These are phyloP conservation scores for Lasiodiplodia gonubiensis DNA, from an alignment of 2,329 filamentous ascomycete genomes.

Conservation along the genomic window DNA sequence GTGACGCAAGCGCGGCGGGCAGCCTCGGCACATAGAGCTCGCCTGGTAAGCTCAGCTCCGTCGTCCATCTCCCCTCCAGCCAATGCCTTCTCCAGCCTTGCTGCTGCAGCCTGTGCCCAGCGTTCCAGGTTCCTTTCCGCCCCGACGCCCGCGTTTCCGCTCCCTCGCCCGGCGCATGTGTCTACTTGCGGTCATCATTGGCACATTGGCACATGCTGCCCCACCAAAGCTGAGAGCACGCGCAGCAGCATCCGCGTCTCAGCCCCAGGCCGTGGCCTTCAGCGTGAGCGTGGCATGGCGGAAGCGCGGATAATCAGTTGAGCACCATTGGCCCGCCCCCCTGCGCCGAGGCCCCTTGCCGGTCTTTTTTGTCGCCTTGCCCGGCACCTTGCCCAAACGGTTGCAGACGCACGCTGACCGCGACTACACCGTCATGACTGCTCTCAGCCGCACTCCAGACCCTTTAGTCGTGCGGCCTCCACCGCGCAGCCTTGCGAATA, in stretches of 20 bases:
- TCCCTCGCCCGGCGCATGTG: slow-evolving; percentile 4
- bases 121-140: neutral
- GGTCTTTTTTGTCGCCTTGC: slow-evolving; percentile 1
- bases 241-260: neutral
- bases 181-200: neutral
- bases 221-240: slow-evolving; percentile 7
- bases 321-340: slow-evolving; percentile 10
- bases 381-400: slow-evolving; percentile 3
- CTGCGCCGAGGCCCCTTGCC: slow-evolving; percentile 9
- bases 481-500: neutral
- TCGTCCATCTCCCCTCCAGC: neutral
- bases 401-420: neutral
- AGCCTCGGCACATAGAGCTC: slow-evolving; percentile 3
- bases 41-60: slow-evolving; percentile 6
- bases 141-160: neutral
- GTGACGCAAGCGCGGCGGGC: neutral
- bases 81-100: slow-evolving; percentile 6
- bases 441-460: slow-evolving; percentile 13
- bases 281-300: neutral
- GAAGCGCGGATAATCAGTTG: slow-evolving; percentile 1
- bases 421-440: slow-evolving; percentile 2
- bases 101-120: neutral
- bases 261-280: slow-evolving; percentile 12
- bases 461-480: neutral
- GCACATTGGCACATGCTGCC: neutral